A percentile compares a stretch with the other conserved stretches of the same genome.
phyloP scores from a whole-genome alignment of 495 filamentous ascomycete genomes.

The Evernia prunastri region DNA sequence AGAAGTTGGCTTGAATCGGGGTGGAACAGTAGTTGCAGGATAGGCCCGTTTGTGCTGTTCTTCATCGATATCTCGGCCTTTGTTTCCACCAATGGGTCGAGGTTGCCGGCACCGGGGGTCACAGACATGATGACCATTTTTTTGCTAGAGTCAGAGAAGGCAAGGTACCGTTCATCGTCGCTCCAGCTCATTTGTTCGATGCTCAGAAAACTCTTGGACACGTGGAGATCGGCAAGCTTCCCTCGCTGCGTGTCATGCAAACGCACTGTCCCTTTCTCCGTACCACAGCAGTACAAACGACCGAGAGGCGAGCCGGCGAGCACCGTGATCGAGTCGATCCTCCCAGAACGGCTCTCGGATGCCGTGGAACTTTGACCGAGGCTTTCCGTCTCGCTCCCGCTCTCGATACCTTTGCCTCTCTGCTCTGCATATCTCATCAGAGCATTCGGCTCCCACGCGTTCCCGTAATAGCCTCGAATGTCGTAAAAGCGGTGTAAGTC shows the following conservation, averaged over 20 bases:
- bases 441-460: conserved; percentile 30
- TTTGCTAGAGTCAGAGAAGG: conserved; percentile 27
- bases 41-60: conserved; percentile 17
- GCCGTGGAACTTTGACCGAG: conserved; percentile 16
- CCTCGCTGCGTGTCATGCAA: conserved; percentile 23
- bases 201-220: conserved; percentile 20
- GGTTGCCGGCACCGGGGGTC: background rate
- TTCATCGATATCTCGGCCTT: conserved; percentile 19
- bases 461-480: conserved; percentile 27
- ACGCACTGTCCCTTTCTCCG: conserved; percentile 21
- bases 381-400: conserved; percentile 21
- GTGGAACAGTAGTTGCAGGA: conserved; percentile 23
- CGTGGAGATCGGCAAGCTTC: conserved; percentile 21
- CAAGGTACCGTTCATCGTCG: conserved; percentile 22
- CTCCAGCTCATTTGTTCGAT: conserved; percentile 30
- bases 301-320: conserved; percentile 21
- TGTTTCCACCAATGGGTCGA: conserved; percentile 13
- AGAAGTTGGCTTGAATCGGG: conserved; percentile 22
- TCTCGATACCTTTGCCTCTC: conserved; percentile 18
- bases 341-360: conserved; percentile 11
- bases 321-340: conserved; percentile 25
- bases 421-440: conserved; percentile 28
- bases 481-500: conserved; percentile 31
- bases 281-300: conserved; percentile 28
- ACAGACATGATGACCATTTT: conserved; percentile 21